A percentile compares a stretch with the other conserved stretches of the same genome.
Evolutionary conservation across 129 eudicot species (phyloP).

Genomic region (Solidago caesia): DNA sequence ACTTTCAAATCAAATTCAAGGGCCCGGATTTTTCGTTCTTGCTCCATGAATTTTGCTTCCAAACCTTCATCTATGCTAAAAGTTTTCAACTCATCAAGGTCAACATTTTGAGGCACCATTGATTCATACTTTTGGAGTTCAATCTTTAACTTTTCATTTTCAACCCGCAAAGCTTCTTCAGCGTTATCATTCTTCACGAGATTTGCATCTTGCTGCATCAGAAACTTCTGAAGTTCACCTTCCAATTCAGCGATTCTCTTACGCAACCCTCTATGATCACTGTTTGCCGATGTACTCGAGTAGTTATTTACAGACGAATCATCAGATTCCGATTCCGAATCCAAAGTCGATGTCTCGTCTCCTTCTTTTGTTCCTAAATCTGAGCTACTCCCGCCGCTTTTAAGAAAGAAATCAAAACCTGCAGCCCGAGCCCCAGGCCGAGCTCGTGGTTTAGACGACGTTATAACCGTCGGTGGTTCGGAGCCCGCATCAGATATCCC

Average conservation of each 20-base stretch:
- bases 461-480: constrained; percentile 37
- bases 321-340: constrained; percentile 84
- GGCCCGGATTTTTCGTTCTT: constrained; percentile 31
- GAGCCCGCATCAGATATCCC: constrained; percentile 63
- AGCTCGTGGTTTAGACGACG: constrained; percentile 44
- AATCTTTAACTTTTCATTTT: constrained; percentile 53
- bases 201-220: constrained; percentile 40
- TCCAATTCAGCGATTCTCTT: constrained; percentile 54
- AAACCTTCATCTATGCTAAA: constrained; percentile 14
- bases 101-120: constrained; percentile 20
- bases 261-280: constrained; percentile 50
- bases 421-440: constrained; percentile 69
- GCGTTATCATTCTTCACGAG: constrained; percentile 20
- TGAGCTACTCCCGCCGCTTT: constrained; percentile 53
- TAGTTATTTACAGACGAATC: constrained; percentile 74
- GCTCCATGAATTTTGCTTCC: constrained; percentile 29
- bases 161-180: constrained; percentile 50
- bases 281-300: constrained; percentile 38
- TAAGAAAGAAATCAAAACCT: constrained; percentile 69
- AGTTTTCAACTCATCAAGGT: constrained; percentile 15
- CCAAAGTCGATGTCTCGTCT: constrained; percentile 71
- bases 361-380: constrained; percentile 64
- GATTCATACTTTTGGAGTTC: constrained; percentile 52
- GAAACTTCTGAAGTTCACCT: constrained; percentile 51
- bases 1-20: constrained; percentile 48